Percentiles rank a stretch among this genome's conserved stretches.
These are phyloP conservation scores for Ogataea degrootiae DNA, from an alignment of 805 yeast genomes.

Conservation along the genomic window DNA sequence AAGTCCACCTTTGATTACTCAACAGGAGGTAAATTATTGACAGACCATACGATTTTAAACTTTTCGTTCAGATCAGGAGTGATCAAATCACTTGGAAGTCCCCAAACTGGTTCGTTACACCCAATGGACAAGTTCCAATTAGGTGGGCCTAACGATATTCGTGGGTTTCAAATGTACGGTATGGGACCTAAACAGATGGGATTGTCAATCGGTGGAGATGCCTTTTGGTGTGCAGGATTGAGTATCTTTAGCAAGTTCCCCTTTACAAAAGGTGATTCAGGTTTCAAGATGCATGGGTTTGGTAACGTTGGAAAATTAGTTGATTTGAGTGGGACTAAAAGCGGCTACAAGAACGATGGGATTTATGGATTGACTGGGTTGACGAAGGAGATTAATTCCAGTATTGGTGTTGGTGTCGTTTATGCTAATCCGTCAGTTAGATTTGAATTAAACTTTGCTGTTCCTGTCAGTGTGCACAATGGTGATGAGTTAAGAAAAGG, in stretches of 20 bases:
- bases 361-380: conserved; percentile 18
- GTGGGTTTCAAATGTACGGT: conserved; percentile 48
- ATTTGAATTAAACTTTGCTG: conserved; percentile 51
- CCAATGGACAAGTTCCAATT: conserved; percentile 49
- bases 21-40: conserved; percentile 25
- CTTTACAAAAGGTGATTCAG: conserved; percentile 34
- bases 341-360: conserved; percentile 25
- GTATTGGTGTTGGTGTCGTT: conserved; percentile 43
- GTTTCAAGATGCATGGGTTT: conserved; percentile 45
- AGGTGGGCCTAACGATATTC: conserved; percentile 58
- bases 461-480: conserved; percentile 42
- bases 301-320: conserved; percentile 44
- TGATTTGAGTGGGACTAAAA: conserved; percentile 8
- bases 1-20: conserved; percentile 40
- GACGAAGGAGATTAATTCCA: too few species aligned
- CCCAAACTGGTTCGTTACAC: conserved; percentile 22
- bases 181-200: conserved; percentile 51
- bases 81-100: conserved; percentile 5
- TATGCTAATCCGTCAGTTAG: conserved; percentile 56
- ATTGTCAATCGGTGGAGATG: conserved; percentile 49
- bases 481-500: conserved; percentile 48
- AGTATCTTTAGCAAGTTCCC: conserved; percentile 43
- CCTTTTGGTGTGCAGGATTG: conserved; percentile 41
- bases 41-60: conserved; percentile 16
- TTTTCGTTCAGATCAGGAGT: conserved; percentile 25